Conservation (phyloP, 2,329 filamentous ascomycete species). For the Diaporthe citrichinensis region DNA sequence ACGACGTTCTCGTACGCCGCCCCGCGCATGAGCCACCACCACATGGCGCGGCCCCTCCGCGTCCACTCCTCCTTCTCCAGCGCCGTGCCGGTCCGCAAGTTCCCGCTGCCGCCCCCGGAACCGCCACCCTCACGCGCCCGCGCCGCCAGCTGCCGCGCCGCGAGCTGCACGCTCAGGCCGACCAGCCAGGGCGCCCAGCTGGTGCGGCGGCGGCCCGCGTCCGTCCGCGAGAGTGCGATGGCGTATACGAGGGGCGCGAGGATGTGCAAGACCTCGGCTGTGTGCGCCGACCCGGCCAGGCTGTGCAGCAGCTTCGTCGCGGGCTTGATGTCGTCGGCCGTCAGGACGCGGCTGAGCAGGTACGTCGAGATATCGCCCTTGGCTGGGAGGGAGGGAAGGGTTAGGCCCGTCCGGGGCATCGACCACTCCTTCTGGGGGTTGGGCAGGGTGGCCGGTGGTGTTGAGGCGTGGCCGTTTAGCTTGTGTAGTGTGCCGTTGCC, state of each 20-base stretch:
- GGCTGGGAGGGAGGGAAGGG: constrained; percentile 85
- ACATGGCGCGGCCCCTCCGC: constrained; percentile 89
- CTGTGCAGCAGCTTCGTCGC: constrained; percentile 88
- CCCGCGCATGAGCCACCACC: constrained; percentile 97
- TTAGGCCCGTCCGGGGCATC: constrained; percentile 95
- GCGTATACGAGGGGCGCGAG: constrained; percentile 91
- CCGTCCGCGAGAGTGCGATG: constrained; percentile 80
- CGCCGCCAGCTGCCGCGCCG: constrained; percentile 80
- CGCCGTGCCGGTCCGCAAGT: constrained; percentile 79
- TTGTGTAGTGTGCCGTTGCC: background rate
- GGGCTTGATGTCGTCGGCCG: constrained; percentile 96
- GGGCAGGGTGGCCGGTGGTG: constrained; percentile 33
- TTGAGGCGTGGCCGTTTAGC: constrained; percentile 40
- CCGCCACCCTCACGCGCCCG: constrained; percentile 19
- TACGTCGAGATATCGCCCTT: constrained; percentile 88
- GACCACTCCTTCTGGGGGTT: constrained; percentile 76
- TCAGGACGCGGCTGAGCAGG: constrained; percentile 89
- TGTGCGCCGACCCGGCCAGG: constrained; percentile 78
- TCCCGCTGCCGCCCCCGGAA: constrained; percentile 57
- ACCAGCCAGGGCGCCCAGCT: constrained; percentile 95
- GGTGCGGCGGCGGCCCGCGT: constrained; percentile 61
- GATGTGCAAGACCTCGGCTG: constrained; percentile 93
- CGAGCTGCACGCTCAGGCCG: constrained; percentile 87
- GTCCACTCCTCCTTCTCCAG: constrained; percentile 92
- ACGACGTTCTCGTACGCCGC: constrained; percentile 96